Evolutionary conservation across 1,139 yeast genomes (phyloP), one percentile per base, ranked within the genome.

Genomic region (Pichia sp.): DNA sequence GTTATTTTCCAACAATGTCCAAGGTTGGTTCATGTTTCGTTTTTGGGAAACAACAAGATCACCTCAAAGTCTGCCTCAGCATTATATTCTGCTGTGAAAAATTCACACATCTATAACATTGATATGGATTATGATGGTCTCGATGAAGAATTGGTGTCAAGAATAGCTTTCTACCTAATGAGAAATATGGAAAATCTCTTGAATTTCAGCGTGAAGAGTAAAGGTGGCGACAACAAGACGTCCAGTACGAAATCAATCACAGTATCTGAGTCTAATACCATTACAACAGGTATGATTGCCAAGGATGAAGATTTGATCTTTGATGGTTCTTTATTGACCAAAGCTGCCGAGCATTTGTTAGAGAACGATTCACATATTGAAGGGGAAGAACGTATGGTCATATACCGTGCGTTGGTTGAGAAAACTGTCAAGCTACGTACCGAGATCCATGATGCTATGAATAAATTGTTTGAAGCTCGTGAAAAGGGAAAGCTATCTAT

Each of bases 151-250:
- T 73, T 90, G 47, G 80, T 86, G 28, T 87, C 90, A 41, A 79
- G 91, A 65, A 80, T 90, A 56, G 95, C 95, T 0, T 79, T 87
- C 55, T 85, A 86, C 63, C 74, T 91, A 62, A 83, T 90, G 85
- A 79, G 86, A 62, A 90, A 90, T 65, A 84, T 90, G 86, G 91
- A 88, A 62, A 72, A 69, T 47, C 73, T 75, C 19, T 70, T 83
- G 64, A 76, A 76, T 34, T 22, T 21, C 9, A 21, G 28, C 6
- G 34, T 18, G 18, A 25, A 30, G n/a, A 23, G 18, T 31, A 31
- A 31, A 31, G n/a, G 37, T 31, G 10, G 18, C 18, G 37, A 31
- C 37, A 31, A 13, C 6, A 31, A 31, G 18, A 31, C 37, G n/a
- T 31, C 37, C n/a, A 31, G 31, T 50, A 49, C 42, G 21, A 50